Evolutionary conservation across 2,329 filamentous ascomycete genomes (phyloP).

Genomic region (Neopestalotiopsis sp.): DNA sequence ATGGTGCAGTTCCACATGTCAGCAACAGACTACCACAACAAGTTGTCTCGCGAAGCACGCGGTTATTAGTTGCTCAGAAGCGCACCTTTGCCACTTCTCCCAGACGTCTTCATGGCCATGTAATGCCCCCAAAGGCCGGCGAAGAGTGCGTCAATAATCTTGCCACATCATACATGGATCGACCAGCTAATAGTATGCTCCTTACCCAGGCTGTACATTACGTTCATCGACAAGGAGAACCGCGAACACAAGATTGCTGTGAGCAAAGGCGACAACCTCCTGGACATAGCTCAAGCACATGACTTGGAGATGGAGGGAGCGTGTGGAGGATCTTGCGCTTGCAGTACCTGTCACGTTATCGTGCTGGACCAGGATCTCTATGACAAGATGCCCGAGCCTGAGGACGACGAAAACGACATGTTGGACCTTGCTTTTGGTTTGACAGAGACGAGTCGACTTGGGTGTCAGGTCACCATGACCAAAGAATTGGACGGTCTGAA

Average conservation of each 20-base stretch:
- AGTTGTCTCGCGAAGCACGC: background rate
- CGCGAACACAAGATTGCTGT: conserved; percentile 81
- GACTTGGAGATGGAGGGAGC: conserved; percentile 99
- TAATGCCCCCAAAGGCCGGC: conserved; percentile 83
- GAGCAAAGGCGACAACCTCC: conserved; percentile 84
- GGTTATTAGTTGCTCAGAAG: background rate
- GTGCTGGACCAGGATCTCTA: conserved; percentile 76
- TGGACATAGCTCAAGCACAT: conserved; percentile 93
- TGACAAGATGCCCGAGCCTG: conserved; percentile 78
- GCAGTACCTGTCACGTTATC: conserved; percentile 92
- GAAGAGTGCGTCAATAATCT: conserved; percentile 75
- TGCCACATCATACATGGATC: background rate
- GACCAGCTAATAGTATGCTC: background rate
- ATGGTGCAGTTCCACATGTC: background rate
- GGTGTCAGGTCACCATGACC: conserved; percentile 91
- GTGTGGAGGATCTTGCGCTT: conserved; percentile 92
- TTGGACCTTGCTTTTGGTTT: conserved; percentile 88
- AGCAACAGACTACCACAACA: conserved; percentile 4
- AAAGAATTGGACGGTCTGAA: conserved; percentile 87
- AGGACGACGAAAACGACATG: conserved; percentile 89
- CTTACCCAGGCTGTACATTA: conserved; percentile 77
- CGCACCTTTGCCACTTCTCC: conserved; percentile 71
- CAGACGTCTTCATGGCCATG: conserved; percentile 72
- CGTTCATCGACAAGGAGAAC: conserved; percentile 74
- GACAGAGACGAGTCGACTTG: conserved; percentile 82